Base-by-base conservation (phyloP, 805 yeast species). In the Hanseniaspora clermontiae region DNA sequence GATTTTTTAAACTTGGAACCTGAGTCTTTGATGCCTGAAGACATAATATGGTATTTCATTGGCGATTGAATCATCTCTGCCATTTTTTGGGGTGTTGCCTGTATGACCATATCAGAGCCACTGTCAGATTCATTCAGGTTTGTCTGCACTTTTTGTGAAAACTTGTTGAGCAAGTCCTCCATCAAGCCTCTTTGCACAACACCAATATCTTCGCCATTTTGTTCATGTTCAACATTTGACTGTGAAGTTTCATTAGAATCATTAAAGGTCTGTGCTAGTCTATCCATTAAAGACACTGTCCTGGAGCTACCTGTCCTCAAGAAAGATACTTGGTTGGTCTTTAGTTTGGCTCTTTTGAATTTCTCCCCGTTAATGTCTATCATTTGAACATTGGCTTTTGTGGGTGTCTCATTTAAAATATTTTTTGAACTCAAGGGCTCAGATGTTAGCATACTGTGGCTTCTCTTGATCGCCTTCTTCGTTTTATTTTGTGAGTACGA, bases 301-400 rank as follows among this genome's bases (percentile, higher is more conserved):
- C 49, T 57, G 4, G 43, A 19, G 31, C 56, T 57, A 11, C 58
- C 58, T 15, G 49, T 51, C 34, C 58, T 45, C 39, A 50, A 50
- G 34, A 55, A 57, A 10, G 43, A 55, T 17, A 43, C 57, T 40
- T 3, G 63, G 66, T 4, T 62, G 52, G 27, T 66, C 64, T 3
- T 68, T 61, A 31, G 65, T 57, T 55, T 68, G 66, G 38, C 72
- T 61, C 51, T 61, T 65, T 51, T 67, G 67, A 57, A 46, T 12
- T 37, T 36, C 34, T 65, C 54, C 45, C 63, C 62, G 51, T 61
- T 65, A 57, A 69, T 61, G 5, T 61, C 59, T 5, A 68, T 42
- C 57, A 47, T 6, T 19, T 47, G 36, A 12, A 38, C 29, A 9
- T 66, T 70, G 6, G 70, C 64, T 20, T 61, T 59, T 1, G 69